Percentiles rank a stretch among this genome's conserved stretches.
Evolutionary conservation across 2,329 filamentous ascomycete species (phyloP).

Genomic region (Dactylellina sp.): DNA sequence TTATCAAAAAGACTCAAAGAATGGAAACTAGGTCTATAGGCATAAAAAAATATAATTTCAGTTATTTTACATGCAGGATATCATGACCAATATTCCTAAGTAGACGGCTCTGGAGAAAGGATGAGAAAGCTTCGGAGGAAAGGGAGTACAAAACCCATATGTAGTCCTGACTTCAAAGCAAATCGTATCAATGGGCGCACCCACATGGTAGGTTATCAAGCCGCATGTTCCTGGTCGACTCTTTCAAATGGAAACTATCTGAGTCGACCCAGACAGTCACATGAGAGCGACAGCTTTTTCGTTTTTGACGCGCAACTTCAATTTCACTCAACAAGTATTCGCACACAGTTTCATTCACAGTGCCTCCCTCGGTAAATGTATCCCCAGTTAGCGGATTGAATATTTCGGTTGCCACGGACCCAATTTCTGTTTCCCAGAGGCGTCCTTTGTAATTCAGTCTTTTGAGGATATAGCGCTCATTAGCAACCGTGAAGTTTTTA

Average conservation of each 20-base stretch:
- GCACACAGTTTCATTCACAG: neutral
- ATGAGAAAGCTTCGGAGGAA: no score
- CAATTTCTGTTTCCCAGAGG: neutral
- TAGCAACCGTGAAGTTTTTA: slow-evolving; percentile 5
- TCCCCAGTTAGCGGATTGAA: slow-evolving; percentile 1
- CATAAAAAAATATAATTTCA: no score
- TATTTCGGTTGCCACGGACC: neutral
- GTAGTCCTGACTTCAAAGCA: no score
- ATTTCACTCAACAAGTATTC: neutral
- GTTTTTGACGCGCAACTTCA: neutral
- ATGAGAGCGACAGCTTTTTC: neutral
- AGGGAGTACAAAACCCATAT: no score
- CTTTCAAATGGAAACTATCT: slow-evolving; percentile 11
- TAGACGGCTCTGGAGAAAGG: no score
- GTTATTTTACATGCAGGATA: no score
- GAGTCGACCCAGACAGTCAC: slow-evolving; percentile 20
- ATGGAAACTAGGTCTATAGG: no score
- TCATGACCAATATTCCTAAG: no score
- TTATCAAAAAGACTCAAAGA: no score
- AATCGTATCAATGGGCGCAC: no score
- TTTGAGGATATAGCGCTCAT: slow-evolving; percentile 21
- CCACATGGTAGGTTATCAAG: neutral
- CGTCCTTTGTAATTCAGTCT: slow-evolving; percentile 20
- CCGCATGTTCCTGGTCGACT: neutral
- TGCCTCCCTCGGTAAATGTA: neutral